These are phyloP conservation scores for Fusarium beomiforme DNA, from an alignment of 2,329 filamentous ascomycete genomes.

Conservation along the genomic window DNA sequence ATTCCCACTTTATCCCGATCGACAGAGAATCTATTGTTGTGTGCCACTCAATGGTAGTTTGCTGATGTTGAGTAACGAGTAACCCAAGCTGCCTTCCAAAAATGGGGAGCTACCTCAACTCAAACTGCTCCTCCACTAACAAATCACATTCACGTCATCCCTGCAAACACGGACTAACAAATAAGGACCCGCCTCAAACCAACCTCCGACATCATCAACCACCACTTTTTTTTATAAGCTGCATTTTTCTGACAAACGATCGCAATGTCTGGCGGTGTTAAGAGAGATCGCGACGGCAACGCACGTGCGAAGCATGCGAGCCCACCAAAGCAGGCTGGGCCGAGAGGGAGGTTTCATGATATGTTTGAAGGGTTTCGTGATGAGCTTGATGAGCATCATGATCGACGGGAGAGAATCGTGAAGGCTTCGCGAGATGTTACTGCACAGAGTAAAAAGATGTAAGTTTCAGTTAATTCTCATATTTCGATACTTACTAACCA, in stretches of 20 bases:
- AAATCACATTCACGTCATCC: conserved; percentile 40
- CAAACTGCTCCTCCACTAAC: background rate
- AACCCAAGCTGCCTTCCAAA: conserved; percentile 20
- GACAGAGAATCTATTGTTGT: conserved; percentile 6
- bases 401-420: conserved; percentile 87
- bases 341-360: conserved; percentile 63
- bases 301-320: conserved; percentile 51
- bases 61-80: conserved; percentile 15
- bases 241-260: background rate
- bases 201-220: conserved; percentile 35
- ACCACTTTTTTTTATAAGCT: conserved; percentile 2
- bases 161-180: conserved; percentile 36
- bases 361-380: conserved; percentile 89
- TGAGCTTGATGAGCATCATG: conserved; percentile 94
- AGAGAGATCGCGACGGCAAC: conserved; percentile 57
- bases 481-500: background rate
- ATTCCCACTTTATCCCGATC: background rate
- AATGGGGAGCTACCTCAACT: conserved; percentile 26
- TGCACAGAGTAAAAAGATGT: conserved; percentile 97
- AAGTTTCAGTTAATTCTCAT: conserved; percentile 41
- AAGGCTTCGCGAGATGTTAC: conserved; percentile 95
- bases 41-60: conserved; percentile 20
- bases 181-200: conserved; percentile 32
- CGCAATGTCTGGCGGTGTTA: conserved; percentile 26
- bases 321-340: conserved; percentile 41